These are phyloP conservation scores for Osmozyma mogii DNA, from an alignment of 805 yeast species.

Conservation along the genomic window DNA sequence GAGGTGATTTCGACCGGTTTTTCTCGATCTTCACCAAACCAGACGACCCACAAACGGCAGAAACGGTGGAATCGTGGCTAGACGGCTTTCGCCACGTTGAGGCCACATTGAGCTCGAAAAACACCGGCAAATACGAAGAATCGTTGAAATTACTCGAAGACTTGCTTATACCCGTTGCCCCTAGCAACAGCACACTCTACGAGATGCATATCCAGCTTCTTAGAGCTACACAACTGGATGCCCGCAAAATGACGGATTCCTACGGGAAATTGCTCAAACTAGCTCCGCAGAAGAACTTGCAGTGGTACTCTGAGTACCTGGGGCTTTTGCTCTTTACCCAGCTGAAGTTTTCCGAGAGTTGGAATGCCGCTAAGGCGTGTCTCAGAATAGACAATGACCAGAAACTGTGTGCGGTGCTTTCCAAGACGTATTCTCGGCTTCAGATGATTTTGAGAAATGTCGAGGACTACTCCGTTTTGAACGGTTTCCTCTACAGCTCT, in stretches of 20 bases:
- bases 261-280: conserved; percentile 19
- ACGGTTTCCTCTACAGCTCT: conserved; percentile 16
- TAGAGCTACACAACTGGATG: conserved; percentile 8
- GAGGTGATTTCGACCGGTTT: conserved; percentile 40
- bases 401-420: conserved; percentile 45
- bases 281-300: conserved; percentile 19
- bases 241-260: conserved; percentile 9
- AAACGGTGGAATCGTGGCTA: conserved; percentile 14
- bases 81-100: conserved; percentile 8
- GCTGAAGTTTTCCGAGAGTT: conserved; percentile 44
- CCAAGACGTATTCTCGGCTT: conserved; percentile 47
- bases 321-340: conserved; percentile 39
- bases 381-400: conserved; percentile 72
- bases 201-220: conserved; percentile 22
- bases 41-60: conserved; percentile 8
- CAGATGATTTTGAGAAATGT: conserved; percentile 29
- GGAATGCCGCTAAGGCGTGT: conserved; percentile 54
- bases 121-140: conserved; percentile 1
- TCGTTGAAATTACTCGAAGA: conserved; percentile 1
- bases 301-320: conserved; percentile 18
- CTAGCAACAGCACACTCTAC: conserved; percentile 32
- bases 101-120: conserved; percentile 5
- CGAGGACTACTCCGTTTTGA: conserved; percentile 36
- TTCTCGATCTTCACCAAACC: conserved; percentile 5
- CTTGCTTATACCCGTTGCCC: conserved; percentile 26